Evolutionary conservation across 2,329 filamentous ascomycete species (phyloP).

Genomic region (Paecilomyces fulvus): DNA sequence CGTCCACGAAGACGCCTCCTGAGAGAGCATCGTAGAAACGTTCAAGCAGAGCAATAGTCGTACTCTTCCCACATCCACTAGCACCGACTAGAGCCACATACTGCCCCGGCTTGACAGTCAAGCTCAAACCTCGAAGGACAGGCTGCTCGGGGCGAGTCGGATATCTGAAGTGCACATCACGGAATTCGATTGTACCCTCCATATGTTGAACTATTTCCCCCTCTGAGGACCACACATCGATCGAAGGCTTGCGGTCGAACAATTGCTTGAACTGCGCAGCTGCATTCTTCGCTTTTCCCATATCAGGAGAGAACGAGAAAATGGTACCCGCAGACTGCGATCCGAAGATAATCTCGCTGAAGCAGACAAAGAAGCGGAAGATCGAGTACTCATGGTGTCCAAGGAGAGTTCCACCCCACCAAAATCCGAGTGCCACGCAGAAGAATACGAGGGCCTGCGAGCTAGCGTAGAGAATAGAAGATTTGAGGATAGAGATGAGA

Average conservation of each 20-base stretch:
- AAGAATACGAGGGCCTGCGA: slow-evolving; percentile 79
- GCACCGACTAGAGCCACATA: slow-evolving; percentile 76
- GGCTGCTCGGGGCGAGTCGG: slow-evolving; percentile 84
- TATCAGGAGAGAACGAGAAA: slow-evolving; percentile 84
- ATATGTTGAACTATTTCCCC: slow-evolving; percentile 56
- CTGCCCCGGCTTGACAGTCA: slow-evolving; percentile 39
- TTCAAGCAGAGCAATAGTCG: slow-evolving; percentile 83
- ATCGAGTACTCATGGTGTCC: slow-evolving; percentile 61
- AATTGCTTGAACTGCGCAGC: slow-evolving; percentile 71
- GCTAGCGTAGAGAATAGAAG: slow-evolving; percentile 70
- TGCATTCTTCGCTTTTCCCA: slow-evolving; percentile 85
- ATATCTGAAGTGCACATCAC: slow-evolving; percentile 89
- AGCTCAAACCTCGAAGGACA: slow-evolving; percentile 75
- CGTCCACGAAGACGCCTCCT: slow-evolving; percentile 75
- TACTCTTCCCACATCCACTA: slow-evolving; percentile 88
- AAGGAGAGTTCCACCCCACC: slow-evolving; percentile 78
- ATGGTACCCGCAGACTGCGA: slow-evolving; percentile 84
- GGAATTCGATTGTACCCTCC: slow-evolving; percentile 78
- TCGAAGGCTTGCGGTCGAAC: slow-evolving; percentile 71
- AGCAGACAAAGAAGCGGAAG: slow-evolving; percentile 89
- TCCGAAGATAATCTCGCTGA: slow-evolving; percentile 80
- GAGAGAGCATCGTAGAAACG: slow-evolving; percentile 86
- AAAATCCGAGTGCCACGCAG: slow-evolving; percentile 81
- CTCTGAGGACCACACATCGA: slow-evolving; percentile 70
- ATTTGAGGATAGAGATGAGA: slow-evolving; percentile 65